These are phyloP conservation scores for Kwoniella dejecticola DNA, from an alignment of 768 basidiomycete genomes.

Conservation along the genomic window DNA sequence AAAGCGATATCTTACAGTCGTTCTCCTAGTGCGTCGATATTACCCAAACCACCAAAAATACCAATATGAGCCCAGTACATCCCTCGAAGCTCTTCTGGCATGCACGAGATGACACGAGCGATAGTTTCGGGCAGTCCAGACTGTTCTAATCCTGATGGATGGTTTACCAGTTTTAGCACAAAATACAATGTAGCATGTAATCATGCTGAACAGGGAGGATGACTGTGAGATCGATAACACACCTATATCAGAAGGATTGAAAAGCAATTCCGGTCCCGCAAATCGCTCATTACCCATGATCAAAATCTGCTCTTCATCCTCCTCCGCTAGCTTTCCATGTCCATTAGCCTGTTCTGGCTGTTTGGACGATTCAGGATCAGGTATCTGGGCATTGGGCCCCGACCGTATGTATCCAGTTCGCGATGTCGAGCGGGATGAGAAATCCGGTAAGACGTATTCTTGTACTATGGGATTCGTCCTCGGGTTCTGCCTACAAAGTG, in stretches of 20 bases:
- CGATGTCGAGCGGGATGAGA: slow-evolving; percentile 60
- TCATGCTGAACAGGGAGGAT: too few relatives aligned
- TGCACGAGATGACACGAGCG: slow-evolving; percentile 70
- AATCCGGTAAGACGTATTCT: slow-evolving; percentile 89
- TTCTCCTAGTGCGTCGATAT: slow-evolving; percentile 70
- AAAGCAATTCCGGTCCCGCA: slow-evolving; percentile 86
- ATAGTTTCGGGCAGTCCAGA: slow-evolving; percentile 75
- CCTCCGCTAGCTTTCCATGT: slow-evolving; percentile 49
- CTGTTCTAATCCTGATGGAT: slow-evolving; percentile 83
- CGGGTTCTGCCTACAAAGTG: slow-evolving; percentile 55
- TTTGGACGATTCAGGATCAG: slow-evolving; percentile 3
- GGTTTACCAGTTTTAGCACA: too few relatives aligned
- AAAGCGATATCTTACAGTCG: slow-evolving; percentile 66
- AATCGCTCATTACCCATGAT: slow-evolving; percentile 91
- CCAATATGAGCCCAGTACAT: slow-evolving; percentile 97
- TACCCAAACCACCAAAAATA: slow-evolving; percentile 78
- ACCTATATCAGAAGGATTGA: slow-evolving; percentile 89
- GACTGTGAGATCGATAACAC: too few relatives aligned
- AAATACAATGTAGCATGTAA: too few relatives aligned
- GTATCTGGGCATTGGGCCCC: slow-evolving; percentile 41
- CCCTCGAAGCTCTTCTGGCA: slow-evolving; percentile 79
- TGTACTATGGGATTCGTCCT: slow-evolving; percentile 71
- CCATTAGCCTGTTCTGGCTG: slow-evolving; percentile 32
- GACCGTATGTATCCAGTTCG: slow-evolving; percentile 59
- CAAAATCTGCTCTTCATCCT: slow-evolving; percentile 62